Evolutionary conservation across 202 grass and related monocot species (phyloP).

Genomic region (Hordeum pubiflorum): DNA sequence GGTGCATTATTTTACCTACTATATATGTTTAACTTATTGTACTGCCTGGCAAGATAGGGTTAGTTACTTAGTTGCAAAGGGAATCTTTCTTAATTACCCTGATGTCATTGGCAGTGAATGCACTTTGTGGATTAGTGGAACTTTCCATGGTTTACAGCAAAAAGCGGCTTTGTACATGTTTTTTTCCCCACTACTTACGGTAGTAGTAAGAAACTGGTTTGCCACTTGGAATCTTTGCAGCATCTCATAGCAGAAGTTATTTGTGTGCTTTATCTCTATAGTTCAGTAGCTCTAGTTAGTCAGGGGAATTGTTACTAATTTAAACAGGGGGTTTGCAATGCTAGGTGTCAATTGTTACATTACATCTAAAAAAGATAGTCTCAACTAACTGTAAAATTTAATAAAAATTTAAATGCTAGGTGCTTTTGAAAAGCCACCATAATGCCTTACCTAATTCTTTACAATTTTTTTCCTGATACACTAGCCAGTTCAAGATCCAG

Average conservation of each 20-base stretch:
- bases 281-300: neutral
- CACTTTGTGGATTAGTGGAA: neutral
- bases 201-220: neutral
- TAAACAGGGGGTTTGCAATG: neutral
- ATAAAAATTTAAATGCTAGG: neutral
- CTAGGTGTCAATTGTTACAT: neutral
- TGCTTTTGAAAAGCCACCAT: neutral
- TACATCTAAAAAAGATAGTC: neutral
- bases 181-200: neutral
- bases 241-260: neutral
- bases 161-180: neutral
- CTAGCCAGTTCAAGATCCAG: slow-evolving; percentile 92
- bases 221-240: neutral
- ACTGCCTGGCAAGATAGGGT: neutral
- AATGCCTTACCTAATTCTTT: neutral
- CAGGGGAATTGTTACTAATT: neutral
- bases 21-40: neutral
- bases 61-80: neutral
- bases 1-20: neutral
- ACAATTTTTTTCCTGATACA: slow-evolving; percentile 6
- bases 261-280: neutral
- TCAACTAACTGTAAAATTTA: neutral
- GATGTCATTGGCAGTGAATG: neutral
- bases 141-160: neutral
- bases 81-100: neutral